phyloP scores from a whole-genome alignment of 2,329 filamentous ascomycete genomes.

The Fusarium secorum region DNA sequence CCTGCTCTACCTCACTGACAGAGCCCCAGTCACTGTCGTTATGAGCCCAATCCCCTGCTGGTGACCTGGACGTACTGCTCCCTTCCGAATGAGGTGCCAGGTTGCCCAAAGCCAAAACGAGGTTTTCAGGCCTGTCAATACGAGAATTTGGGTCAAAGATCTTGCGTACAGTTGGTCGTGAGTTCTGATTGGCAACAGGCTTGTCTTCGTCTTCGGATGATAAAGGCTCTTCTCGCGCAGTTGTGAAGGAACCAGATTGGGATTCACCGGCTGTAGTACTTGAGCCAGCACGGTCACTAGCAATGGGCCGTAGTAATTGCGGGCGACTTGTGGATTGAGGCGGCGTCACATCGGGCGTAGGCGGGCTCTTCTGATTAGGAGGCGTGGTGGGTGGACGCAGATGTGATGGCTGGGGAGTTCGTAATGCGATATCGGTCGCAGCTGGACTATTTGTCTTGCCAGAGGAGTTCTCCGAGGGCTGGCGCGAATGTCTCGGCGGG shows the following conservation, averaged over 20 bases:
- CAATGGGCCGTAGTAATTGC: conserved; percentile 55
- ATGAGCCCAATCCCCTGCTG: conserved; percentile 58
- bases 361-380: conserved; percentile 71
- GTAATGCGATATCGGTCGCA: conserved; percentile 48
- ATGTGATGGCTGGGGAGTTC: conserved; percentile 50
- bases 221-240: conserved; percentile 70
- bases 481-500: conserved; percentile 67
- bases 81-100: conserved; percentile 53
- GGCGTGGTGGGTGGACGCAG: conserved; percentile 64
- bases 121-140: conserved; percentile 43
- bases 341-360: conserved; percentile 79
- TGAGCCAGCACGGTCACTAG: conserved; percentile 59
- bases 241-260: conserved; percentile 75
- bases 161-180: conserved; percentile 55
- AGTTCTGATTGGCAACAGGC: conserved; percentile 53
- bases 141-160: conserved; percentile 39
- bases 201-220: conserved; percentile 68
- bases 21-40: conserved; percentile 67
- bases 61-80: conserved; percentile 51
- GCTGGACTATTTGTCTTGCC: conserved; percentile 54
- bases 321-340: conserved; percentile 61
- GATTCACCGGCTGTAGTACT: conserved; percentile 66
- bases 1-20: conserved; percentile 57
- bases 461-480: conserved; percentile 61
- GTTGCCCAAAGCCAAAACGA: conserved; percentile 54